These are phyloP conservation scores for Haematococcus lacustris DNA, from an alignment of 139 green algal genomes.

Conservation along the genomic window DNA sequence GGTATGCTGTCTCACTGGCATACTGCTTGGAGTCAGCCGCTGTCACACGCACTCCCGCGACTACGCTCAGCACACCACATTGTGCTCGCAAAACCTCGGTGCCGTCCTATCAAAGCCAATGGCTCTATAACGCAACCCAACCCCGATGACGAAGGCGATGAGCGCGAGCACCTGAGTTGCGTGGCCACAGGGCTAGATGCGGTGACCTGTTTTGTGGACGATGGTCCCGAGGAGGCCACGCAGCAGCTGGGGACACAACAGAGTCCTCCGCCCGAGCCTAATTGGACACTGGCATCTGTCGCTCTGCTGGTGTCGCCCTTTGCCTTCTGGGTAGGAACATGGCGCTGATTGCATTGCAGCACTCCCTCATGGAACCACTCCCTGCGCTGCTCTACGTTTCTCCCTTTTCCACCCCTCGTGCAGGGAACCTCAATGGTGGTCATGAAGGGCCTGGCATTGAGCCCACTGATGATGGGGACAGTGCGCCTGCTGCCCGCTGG, in stretches of 20 bases:
- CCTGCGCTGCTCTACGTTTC: background rate
- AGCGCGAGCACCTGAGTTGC: background rate
- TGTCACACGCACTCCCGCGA: too few relatives aligned
- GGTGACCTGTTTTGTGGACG: background rate
- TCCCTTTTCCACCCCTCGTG: background rate
- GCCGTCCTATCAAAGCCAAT: too few relatives aligned
- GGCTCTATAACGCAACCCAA: too few relatives aligned
- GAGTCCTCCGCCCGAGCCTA: background rate
- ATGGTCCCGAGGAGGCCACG: background rate
- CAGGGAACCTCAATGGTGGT: conserved; percentile 10
- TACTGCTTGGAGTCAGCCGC: too few relatives aligned
- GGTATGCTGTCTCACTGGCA: too few relatives aligned
- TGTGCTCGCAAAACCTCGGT: too few relatives aligned
- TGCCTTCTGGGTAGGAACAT: background rate
- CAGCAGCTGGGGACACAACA: too few relatives aligned
- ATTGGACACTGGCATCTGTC: background rate
- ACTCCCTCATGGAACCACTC: background rate
- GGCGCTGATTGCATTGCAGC: background rate
- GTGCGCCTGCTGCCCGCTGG: conserved; percentile 86
- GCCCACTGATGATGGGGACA: conserved; percentile 79
- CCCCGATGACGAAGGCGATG: background rate
- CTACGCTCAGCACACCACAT: too few relatives aligned
- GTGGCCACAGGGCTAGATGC: background rate
- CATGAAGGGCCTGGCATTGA: conserved; percentile 9
- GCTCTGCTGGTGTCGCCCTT: background rate